A percentile compares a stretch with the other conserved stretches of the same genome.
Conservation (phyloP, 2,329 filamentous ascomycete genomes). For the Ceratocystis destructans region DNA sequence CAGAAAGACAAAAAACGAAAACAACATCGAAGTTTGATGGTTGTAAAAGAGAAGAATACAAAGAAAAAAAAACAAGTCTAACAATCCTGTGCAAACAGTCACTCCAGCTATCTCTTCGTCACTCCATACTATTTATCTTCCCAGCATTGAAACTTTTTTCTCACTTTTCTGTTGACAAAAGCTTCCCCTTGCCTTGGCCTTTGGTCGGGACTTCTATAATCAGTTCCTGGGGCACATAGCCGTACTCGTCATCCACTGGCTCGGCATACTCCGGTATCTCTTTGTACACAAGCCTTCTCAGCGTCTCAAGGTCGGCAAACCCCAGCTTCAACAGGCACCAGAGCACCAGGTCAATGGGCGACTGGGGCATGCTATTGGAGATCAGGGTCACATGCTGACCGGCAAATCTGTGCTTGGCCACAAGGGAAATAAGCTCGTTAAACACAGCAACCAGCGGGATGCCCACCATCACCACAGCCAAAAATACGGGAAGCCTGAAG, state of each 20-base stretch:
- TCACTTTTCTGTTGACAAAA: not conserved
- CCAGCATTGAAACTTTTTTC: not conserved
- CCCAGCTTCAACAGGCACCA: slow-evolving; percentile 7
- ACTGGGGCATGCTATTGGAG: not conserved
- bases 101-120: not conserved
- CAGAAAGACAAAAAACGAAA: not conserved
- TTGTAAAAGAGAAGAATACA: not conserved
- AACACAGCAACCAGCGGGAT: not conserved
- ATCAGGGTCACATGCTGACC: not conserved
- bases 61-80: not conserved
- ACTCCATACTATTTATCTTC: not conserved
- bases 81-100: not conserved
- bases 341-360: not conserved
- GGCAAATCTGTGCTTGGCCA: not conserved
- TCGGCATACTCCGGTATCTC: slow-evolving; percentile 7
- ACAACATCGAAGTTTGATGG: not conserved
- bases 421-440: slow-evolving; percentile 3
- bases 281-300: slow-evolving; percentile 5
- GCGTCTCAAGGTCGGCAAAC: slow-evolving; percentile 11
- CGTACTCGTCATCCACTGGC: slow-evolving; percentile 11
- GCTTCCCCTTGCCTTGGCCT: not conserved
- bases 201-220: not conserved
- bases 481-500: not conserved
- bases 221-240: slow-evolving; percentile 9
- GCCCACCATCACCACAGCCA: not conserved